phyloP scores from a whole-genome alignment of 2,329 filamentous ascomycete genomes.

The Aspergillus nomiae region DNA sequence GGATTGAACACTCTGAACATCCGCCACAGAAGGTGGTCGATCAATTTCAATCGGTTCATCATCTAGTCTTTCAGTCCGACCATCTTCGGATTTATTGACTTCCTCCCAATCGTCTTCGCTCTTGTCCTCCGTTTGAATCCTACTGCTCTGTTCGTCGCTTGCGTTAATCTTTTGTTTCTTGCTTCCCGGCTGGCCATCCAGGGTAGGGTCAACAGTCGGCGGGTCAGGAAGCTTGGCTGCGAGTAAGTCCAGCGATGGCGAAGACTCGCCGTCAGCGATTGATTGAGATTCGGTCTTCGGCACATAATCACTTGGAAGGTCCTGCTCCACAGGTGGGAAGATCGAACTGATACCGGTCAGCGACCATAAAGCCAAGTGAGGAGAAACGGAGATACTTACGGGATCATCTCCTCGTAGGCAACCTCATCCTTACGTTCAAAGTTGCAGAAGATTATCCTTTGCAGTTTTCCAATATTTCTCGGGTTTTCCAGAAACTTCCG shows the following conservation, averaged over 20 bases:
- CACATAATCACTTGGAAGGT: slow-evolving; percentile 21
- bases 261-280: slow-evolving; percentile 30
- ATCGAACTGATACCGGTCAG: slow-evolving; percentile 39
- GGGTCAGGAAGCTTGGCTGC: slow-evolving; percentile 51
- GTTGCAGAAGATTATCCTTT: slow-evolving; percentile 80
- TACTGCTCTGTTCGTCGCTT: slow-evolving; percentile 7
- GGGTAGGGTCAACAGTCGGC: slow-evolving; percentile 49
- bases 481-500: slow-evolving; percentile 54
- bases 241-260: slow-evolving; percentile 30
- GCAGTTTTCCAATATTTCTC: slow-evolving; percentile 52
- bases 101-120: slow-evolving; percentile 46
- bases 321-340: slow-evolving; percentile 51
- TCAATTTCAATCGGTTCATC: slow-evolving; percentile 38
- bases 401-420: slow-evolving; percentile 70
- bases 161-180: slow-evolving; percentile 51
- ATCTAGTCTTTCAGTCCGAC: slow-evolving; percentile 29
- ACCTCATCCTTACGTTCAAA: slow-evolving; percentile 76
- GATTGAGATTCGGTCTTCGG: slow-evolving; percentile 12
- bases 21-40: slow-evolving; percentile 30
- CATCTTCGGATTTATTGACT: slow-evolving; percentile 32
- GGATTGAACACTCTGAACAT: slow-evolving; percentile 39
- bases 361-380: not conserved
- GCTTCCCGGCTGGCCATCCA: slow-evolving; percentile 44
- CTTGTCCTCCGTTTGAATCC: slow-evolving; percentile 23
- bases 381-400: slow-evolving; percentile 59